A percentile compares a stretch with the other conserved stretches of the same genome.
These are phyloP conservation scores for Solanum sejunctum DNA, from an alignment of 257 asterid genomes.

Conservation along the genomic window DNA sequence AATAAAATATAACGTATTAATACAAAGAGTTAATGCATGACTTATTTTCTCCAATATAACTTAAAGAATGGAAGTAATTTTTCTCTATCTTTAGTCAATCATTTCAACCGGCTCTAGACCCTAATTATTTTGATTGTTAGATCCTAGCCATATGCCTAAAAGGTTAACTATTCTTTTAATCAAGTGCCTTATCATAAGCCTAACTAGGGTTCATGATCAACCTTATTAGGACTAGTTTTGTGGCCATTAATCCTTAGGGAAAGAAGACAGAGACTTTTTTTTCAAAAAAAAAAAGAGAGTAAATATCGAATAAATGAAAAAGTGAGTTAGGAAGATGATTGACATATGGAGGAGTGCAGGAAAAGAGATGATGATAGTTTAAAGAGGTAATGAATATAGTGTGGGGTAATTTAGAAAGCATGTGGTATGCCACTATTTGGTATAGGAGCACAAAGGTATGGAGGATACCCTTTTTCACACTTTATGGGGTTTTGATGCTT, in stretches of 20 bases:
- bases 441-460: slow-evolving; percentile 7
- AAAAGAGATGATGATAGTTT: background rate
- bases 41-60: too few relatives aligned
- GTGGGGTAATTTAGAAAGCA: background rate
- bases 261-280: background rate
- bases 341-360: background rate
- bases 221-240: background rate
- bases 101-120: too few relatives aligned
- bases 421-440: slow-evolving; percentile 11
- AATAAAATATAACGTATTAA: too few relatives aligned
- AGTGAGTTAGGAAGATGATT: too few relatives aligned
- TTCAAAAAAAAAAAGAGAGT: background rate
- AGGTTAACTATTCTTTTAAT: background rate
- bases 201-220: background rate
- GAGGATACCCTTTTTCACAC: background rate
- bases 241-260: background rate
- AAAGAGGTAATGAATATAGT: background rate
- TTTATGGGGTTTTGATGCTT: slow-evolving; percentile 7
- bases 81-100: too few relatives aligned
- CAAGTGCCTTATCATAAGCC: background rate
- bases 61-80: too few relatives aligned
- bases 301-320: background rate
- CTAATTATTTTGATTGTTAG: background rate
- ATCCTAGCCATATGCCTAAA: background rate
- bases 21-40: too few relatives aligned